Base-by-base conservation (phyloP, 164 flowering plant genomes). In the Chloranthus sessilifolius region DNA sequence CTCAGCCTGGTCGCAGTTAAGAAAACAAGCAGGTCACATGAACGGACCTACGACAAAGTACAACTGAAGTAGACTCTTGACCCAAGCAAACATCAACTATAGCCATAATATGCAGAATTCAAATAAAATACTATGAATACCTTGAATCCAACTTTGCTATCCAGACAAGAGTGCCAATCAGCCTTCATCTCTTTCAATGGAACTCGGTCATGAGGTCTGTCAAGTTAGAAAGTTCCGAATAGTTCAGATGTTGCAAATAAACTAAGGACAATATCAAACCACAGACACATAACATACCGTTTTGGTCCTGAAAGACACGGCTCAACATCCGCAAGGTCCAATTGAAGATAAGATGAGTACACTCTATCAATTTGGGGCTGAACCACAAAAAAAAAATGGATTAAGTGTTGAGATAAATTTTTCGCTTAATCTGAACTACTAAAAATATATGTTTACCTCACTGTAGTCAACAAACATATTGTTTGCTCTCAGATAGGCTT, bases 261-360 rank as follows among this genome's bases (percentile, higher is more conserved):
- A n/a, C n/a, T n/a, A n/a, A n/a, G n/a, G n/a, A n/a, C n/a, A n/a
- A n/a, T n/a, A n/a, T n/a, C n/a, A n/a, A n/a, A n/a, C n/a, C n/a
- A n/a, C n/a, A n/a, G n/a, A n/a, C n/a, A n/a, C n/a, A n/a, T n/a
- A 21, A 31, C 14, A 5, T 73, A 84, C 95, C 88, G 61, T 64
- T 86, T 86, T 48, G 90, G 95, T 7, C 91, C 90, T 25, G 95
- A 86, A n/a, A 86, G 19, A 39, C 88, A 83, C 5, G 95, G 95
- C 56, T 70, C 90, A 43, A 86, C 95, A 34, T 78, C 84, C 17
- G 28, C 71, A 44, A 86, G 85, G 49, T 83, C 61, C 58, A 86
- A 54, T 49, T 75, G 73, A n/a, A 86, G 66, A 51, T 73, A 71
- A 3, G 95, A 86, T 12, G 90, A 74, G 69, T 79, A 86, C 6